These are phyloP conservation scores for Hypomyces perniciosus DNA, from an alignment of 2,329 filamentous ascomycete species.

Conservation along the genomic window DNA sequence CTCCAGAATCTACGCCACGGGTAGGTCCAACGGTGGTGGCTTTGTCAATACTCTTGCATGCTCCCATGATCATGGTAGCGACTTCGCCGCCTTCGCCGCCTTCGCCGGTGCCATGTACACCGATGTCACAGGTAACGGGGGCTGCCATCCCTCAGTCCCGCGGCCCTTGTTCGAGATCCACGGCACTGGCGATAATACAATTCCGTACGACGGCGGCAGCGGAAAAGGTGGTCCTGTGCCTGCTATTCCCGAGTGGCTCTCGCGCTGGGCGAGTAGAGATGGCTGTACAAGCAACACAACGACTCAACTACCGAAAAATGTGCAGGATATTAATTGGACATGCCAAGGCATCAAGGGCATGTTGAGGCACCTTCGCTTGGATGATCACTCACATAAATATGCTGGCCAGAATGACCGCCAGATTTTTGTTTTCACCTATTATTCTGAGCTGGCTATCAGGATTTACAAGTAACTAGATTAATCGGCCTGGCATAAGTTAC, in stretches of 20 bases:
- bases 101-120: conserved; percentile 39
- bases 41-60: conserved; percentile 39
- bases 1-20: conserved; percentile 36
- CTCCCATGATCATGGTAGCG: conserved; percentile 26
- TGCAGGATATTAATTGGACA: conserved; percentile 14
- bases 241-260: conserved; percentile 34
- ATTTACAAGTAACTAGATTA: no score
- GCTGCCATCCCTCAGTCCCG: conserved; percentile 34
- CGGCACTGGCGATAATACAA: conserved; percentile 41
- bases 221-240: conserved; percentile 38
- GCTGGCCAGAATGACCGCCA: conserved; percentile 2
- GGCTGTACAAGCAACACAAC: conserved; percentile 9
- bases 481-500: no score
- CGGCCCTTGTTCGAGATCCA: conserved; percentile 46
- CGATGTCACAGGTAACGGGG: conserved; percentile 20
- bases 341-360: conserved; percentile 13
- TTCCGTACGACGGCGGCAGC: conserved; percentile 37
- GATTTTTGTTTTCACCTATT: no score
- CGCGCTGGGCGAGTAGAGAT: conserved; percentile 31
- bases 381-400: conserved; percentile 15
- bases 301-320: conserved; percentile 8
- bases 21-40: conserved; percentile 40
- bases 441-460: no score
- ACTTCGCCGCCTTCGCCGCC: conserved; percentile 37
- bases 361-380: conserved; percentile 17